A percentile compares a stretch with the other conserved stretches of the same genome.
phyloP scores from a whole-genome alignment of 2,329 filamentous ascomycete species.

The Aspergillus jensenii region DNA sequence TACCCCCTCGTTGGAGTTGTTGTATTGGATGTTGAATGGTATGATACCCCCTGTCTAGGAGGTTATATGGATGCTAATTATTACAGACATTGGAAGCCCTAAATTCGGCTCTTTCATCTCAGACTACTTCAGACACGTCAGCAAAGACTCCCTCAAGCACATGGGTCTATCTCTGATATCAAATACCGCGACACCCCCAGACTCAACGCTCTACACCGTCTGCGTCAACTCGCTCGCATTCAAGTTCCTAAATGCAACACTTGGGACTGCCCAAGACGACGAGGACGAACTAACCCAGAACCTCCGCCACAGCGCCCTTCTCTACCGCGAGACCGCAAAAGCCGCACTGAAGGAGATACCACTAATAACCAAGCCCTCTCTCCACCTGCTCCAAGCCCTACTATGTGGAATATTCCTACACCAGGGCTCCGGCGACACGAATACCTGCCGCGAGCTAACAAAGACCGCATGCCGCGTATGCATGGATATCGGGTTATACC shows the following conservation, averaged over 20 bases:
- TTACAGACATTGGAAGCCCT: constrained; percentile 17
- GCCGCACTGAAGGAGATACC: constrained; percentile 17
- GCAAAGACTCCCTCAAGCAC: constrained; percentile 16
- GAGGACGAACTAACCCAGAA: constrained; percentile 3
- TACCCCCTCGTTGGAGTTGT: constrained; percentile 16
- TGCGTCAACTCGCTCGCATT: constrained; percentile 21
- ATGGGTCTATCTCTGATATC: constrained; percentile 20
- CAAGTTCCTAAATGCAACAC: constrained; percentile 21
- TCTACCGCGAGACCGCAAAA: constrained; percentile 14
- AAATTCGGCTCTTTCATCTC: constrained; percentile 19
- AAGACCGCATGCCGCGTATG: constrained; percentile 21
- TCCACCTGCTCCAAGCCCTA: constrained; percentile 17
- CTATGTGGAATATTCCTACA: constrained; percentile 21
- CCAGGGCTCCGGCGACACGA: constrained; percentile 22
- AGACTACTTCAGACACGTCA: constrained; percentile 23
- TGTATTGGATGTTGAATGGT: constrained; percentile 26
- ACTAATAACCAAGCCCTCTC: constrained; percentile 12
- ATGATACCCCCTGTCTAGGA: neutral
- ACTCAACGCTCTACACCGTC: constrained; percentile 18
- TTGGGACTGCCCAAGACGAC: constrained; percentile 2
- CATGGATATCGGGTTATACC: constrained; percentile 17
- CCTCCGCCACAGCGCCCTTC: constrained; percentile 7
- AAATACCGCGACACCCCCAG: constrained; percentile 5
- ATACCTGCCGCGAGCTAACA: constrained; percentile 18
- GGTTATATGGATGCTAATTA: neutral